These are phyloP conservation scores for Stagonosporopsis tanaceti DNA, from an alignment of 2,329 filamentous ascomycete species.

Conservation along the genomic window DNA sequence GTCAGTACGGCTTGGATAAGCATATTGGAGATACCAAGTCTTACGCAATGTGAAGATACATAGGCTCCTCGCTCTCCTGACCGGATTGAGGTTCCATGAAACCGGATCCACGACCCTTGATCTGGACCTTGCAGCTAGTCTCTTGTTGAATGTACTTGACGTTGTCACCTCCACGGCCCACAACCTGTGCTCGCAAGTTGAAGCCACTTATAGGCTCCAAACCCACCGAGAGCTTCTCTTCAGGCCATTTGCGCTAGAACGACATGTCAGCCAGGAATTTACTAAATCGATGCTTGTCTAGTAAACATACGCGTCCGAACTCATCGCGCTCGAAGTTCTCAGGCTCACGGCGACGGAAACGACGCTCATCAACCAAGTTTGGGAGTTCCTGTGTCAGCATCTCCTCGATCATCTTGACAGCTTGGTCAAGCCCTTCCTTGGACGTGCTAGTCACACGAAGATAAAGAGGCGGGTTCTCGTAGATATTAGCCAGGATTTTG, in stretches of 20 bases:
- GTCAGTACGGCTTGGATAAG: slow-evolving; percentile 21
- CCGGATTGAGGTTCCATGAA: slow-evolving; percentile 92
- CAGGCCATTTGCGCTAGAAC: slow-evolving; percentile 93
- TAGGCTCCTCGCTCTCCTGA: slow-evolving; percentile 89
- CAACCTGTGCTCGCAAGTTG: slow-evolving; percentile 94
- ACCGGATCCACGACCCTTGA: slow-evolving; percentile 94
- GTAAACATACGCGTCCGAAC: slow-evolving; percentile 75
- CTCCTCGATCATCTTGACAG: slow-evolving; percentile 88
- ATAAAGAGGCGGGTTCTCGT: slow-evolving; percentile 88
- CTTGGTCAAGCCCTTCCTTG: slow-evolving; percentile 89
- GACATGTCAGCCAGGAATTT: slow-evolving; percentile 32
- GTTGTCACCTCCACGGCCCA: slow-evolving; percentile 91
- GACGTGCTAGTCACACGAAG: slow-evolving; percentile 93
- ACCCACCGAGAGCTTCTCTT: slow-evolving; percentile 90
- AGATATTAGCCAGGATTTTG: slow-evolving; percentile 1
- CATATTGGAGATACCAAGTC: slow-evolving; percentile 41
- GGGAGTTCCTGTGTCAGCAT: slow-evolving; percentile 96
- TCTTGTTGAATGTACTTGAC: slow-evolving; percentile 98
- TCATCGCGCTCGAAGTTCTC: slow-evolving; percentile 89
- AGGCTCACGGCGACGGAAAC: slow-evolving; percentile 83
- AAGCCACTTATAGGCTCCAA: slow-evolving; percentile 93
- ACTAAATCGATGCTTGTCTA: not conserved
- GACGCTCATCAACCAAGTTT: slow-evolving; percentile 91
- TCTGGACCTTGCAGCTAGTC: slow-evolving; percentile 94
- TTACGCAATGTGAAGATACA: slow-evolving; percentile 96